phyloP scores from a whole-genome alignment of 805 yeast species.

The Torulaspora maleeae region DNA sequence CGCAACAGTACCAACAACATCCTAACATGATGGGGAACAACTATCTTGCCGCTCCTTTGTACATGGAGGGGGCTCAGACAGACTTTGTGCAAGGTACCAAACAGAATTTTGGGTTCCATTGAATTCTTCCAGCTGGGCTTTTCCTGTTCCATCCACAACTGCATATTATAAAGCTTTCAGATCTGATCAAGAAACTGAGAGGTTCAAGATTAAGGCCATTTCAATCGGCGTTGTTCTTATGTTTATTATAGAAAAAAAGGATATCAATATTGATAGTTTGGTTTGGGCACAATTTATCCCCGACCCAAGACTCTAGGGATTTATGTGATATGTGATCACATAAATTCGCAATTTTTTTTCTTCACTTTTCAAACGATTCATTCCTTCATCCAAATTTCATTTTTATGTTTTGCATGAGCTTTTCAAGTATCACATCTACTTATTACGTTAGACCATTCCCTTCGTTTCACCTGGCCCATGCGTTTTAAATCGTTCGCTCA shows the following conservation, averaged over 20 bases:
- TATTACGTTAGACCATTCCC: background rate
- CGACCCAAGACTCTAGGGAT: background rate
- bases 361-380: slow-evolving; percentile 1
- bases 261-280: background rate
- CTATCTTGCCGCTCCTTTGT: slow-evolving; percentile 10
- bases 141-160: slow-evolving; percentile 6
- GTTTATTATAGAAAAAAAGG: slow-evolving; percentile 6
- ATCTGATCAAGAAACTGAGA: background rate
- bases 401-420: slow-evolving; percentile 6
- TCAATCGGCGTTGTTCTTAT: slow-evolving; percentile 3
- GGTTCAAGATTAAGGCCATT: background rate
- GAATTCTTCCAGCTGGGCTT: background rate
- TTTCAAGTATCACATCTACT: slow-evolving; percentile 3
- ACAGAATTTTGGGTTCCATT: slow-evolving; percentile 12
- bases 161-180: slow-evolving; percentile 5
- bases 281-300: background rate
- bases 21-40: slow-evolving; percentile 10
- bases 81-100: slow-evolving; percentile 9
- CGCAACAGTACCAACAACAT: slow-evolving; percentile 11
- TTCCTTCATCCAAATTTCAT: background rate
- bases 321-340: background rate
- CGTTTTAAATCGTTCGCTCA: background rate
- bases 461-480: background rate
- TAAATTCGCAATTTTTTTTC: background rate
- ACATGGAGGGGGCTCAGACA: slow-evolving; percentile 10